Conservation (phyloP, 169 alveolate genomes). For the Plasmodium ovale region DNA sequence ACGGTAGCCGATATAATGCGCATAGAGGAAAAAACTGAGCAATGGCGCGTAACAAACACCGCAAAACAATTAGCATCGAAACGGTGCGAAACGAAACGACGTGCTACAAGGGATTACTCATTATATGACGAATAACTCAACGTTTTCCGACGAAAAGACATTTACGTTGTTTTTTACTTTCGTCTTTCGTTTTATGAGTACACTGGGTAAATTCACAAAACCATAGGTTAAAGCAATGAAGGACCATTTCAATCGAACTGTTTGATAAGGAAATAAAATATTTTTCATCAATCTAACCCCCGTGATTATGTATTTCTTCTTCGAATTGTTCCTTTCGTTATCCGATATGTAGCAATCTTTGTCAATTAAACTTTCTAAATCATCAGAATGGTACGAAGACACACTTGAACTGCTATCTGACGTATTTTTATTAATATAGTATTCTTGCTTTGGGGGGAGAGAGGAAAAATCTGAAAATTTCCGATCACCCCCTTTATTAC, state of each 20-base stretch:
- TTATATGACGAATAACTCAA: conserved; percentile 48
- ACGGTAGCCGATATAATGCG: not conserved
- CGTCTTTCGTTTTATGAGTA: conserved; percentile 51
- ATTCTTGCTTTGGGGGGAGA: not conserved
- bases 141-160: conserved; percentile 46
- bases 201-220: conserved; percentile 32
- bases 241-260: conserved; percentile 53
- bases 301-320: conserved; percentile 31
- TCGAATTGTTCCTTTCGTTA: not conserved
- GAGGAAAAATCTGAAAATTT: not conserved
- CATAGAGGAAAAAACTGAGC: not conserved
- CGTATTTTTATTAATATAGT: not conserved
- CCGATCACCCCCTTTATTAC: not conserved
- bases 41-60: not conserved
- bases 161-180: conserved; percentile 62
- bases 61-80: not conserved
- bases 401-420: conserved; percentile 16
- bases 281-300: conserved; percentile 61
- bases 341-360: conserved; percentile 27
- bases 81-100: not conserved
- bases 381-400: conserved; percentile 14
- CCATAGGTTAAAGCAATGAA: conserved; percentile 50
- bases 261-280: conserved; percentile 65
- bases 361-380: conserved; percentile 38
- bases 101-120: no score